Base-by-base conservation (phyloP, 169 alveolate species). In the Cryptosporidium andersoni region DNA sequence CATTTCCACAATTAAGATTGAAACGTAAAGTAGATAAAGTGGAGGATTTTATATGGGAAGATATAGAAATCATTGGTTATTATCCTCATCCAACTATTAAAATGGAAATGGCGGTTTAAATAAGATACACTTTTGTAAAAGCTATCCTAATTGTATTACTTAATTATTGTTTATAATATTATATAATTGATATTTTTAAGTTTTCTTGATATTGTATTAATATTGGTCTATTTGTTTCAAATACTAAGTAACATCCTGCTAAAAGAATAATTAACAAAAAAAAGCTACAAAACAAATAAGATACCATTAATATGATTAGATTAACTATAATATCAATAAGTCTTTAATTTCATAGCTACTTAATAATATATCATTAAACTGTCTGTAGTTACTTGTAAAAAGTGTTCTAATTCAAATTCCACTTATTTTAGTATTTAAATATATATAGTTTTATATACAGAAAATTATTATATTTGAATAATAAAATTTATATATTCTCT, bases 1-100 rank as follows among this genome's bases (percentile, higher is more conserved):
- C 99, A 6, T 97, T 98, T 93, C 99, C 99, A 4, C 85, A 91
- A 53, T 92, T 97, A 74, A 93, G 89, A 88, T 88, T 98, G 80
- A 94, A 95, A 66, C 93, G 95, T 1, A 95, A 94, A 0, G 80
- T 89, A 6, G 65, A 56, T 34, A 67, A 89, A 40, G 95, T 98
- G 48, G 98, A 96, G 48, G 97, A 94, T 58, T 96, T 97, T 91
- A 88, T 85, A 42, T 80, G 90, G 81, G 93, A 91, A 2, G 98
- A 97, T 88, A 93, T 97, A 80, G 93, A 94, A 65, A 90, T 97
- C 16, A 91, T 91, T 65, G 95, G 95, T 62, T 97, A 97, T 91
- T 91, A 88, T 39, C 96, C 94, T 3, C 97, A 95, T 64, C 96
- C 95, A 45, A 80, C 88, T 65, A 95, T 95, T 5, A 82, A 92